These are phyloP conservation scores for Vitis hybrid DNA, from an alignment of 177 flowering plant genomes.

Conservation along the genomic window DNA sequence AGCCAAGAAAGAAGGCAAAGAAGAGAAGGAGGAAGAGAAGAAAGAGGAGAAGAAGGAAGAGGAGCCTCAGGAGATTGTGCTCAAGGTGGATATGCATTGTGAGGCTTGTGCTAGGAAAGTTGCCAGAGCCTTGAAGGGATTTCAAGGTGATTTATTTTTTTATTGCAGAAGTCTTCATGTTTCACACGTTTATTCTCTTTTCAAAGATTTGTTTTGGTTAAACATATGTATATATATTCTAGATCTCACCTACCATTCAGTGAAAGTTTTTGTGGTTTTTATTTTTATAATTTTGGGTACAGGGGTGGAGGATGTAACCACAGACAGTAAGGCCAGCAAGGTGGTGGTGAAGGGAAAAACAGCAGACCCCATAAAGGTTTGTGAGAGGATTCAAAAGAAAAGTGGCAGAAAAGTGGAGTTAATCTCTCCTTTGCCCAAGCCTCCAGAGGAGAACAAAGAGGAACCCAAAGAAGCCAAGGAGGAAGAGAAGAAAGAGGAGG, in stretches of 20 bases:
- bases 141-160: slow-evolving; percentile 47
- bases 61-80: slow-evolving; percentile 56
- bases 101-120: slow-evolving; percentile 89
- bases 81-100: slow-evolving; percentile 89
- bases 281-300: slow-evolving; percentile 2
- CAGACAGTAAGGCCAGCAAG: slow-evolving; percentile 64
- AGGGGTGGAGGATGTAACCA: slow-evolving; percentile 83
- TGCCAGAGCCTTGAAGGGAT: slow-evolving; percentile 62
- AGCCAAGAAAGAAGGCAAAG: slow-evolving; percentile 15
- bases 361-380: slow-evolving; percentile 76
- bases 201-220: no score
- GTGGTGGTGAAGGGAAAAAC: slow-evolving; percentile 83
- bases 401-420: slow-evolving; percentile 72
- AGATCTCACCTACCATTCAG: neutral
- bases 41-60: slow-evolving; percentile 41
- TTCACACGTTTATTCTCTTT: neutral
- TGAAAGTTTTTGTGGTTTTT: neutral
- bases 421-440: slow-evolving; percentile 78
- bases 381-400: slow-evolving; percentile 78
- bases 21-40: slow-evolving; percentile 27
- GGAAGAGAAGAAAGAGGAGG: slow-evolving; percentile 69
- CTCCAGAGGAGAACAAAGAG: slow-evolving; percentile 47
- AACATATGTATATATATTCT: neutral
- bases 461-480: slow-evolving; percentile 13
- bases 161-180: neutral